Evolutionary conservation across 345 rosid genomes (phyloP), one percentile per base, ranked within the genome.

Genomic region (Geranium rotundifolium): DNA sequence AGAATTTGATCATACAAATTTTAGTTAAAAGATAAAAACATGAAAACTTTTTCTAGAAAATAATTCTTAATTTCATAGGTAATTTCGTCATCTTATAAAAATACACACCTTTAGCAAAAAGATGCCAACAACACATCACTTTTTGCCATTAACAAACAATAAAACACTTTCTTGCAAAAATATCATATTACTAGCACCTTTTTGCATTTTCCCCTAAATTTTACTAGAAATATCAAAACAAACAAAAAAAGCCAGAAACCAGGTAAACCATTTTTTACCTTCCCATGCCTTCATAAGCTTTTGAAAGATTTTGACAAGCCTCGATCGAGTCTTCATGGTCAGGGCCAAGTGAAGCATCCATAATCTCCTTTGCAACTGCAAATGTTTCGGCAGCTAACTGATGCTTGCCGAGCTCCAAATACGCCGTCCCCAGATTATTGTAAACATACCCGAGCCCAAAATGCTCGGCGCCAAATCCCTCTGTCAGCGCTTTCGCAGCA

Each of bases 301-400:
- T 95, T 14, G 99, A 82, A 52, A 90, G 92, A 77, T 93, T 93
- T 75, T 86, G 95, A 18, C 96, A 95, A 57, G 97, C 80, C 17
- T 90, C 95, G n/a, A 95, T 84, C 7, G 95, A 79, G 79, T 95
- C 97, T 0, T 77, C 83, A 77, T 90, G 95, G 63, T 86, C 79
- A 2, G 99, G 99, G 76, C 99, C 97, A 59, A 93, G 96, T 4
- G 99, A 79, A 23, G 83, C 84, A 75, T 90, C 99, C 97, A 93
- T 86, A 64, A 88, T 85, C 56, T 88, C 97, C 78, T 90, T 88
- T 29, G 96, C 95, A 71, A 90, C 82, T 0, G 97, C 89, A 86
- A 95, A 95, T 86, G 86, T 84, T 70, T 85, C 96, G 59, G 91
- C 97, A 15, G 99, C 99, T 18, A 92, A 90, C 54, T 95, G 91